Evolutionary conservation across 176 grass and related monocot species (phyloP).

Genomic region (Hyparrhenia diplandra): DNA sequence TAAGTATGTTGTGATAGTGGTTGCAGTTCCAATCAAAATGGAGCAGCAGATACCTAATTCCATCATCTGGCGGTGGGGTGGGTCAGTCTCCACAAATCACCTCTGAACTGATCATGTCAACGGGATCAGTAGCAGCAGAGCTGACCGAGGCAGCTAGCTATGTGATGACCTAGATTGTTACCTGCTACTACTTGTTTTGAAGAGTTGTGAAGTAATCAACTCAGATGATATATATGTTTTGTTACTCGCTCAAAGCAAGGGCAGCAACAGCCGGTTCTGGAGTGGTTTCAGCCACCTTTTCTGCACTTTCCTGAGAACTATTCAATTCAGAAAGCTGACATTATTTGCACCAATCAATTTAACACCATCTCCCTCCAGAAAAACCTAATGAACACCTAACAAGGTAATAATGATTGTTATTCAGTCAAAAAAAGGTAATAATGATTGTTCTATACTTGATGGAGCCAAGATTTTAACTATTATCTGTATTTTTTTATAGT

Average conservation of each 20-base stretch:
- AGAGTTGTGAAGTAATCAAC: background rate
- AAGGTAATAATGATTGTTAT: background rate
- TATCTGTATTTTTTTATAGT: background rate
- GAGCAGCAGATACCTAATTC: background rate
- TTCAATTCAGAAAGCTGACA: background rate
- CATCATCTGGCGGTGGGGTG: background rate
- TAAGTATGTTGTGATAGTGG: background rate
- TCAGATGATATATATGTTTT: background rate
- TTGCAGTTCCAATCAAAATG: background rate
- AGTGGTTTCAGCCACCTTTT: background rate
- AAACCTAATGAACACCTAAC: background rate
- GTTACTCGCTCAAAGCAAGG: background rate
- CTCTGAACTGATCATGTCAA: conserved; percentile 2
- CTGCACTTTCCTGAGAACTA: background rate
- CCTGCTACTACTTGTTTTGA: background rate
- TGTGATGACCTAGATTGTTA: background rate
- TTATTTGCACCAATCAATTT: background rate
- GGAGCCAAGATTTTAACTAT: background rate
- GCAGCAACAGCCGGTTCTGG: background rate
- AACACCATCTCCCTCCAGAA: background rate
- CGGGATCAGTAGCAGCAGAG: background rate
- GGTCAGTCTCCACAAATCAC: conserved; percentile 1
- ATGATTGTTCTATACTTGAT: background rate
- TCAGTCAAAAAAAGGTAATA: background rate
- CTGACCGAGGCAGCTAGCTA: background rate